These are phyloP conservation scores for Fusarium caatingaense DNA, from an alignment of 2,329 filamentous ascomycete genomes.

Conservation along the genomic window DNA sequence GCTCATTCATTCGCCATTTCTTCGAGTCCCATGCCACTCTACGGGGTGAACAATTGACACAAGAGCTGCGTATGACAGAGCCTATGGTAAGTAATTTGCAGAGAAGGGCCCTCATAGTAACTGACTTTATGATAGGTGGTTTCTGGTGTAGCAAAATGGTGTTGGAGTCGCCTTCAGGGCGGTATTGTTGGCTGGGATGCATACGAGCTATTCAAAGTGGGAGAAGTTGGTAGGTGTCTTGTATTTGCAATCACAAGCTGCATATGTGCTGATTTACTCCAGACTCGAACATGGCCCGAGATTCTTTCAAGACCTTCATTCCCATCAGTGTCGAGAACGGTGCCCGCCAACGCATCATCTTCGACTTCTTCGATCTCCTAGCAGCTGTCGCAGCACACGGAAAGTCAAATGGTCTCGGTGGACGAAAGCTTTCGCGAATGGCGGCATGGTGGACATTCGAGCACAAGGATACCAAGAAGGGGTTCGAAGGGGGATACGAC, in stretches of 20 bases:
- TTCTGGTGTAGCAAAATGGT: slow-evolving; percentile 96
- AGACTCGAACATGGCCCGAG: slow-evolving; percentile 92
- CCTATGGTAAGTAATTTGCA: slow-evolving; percentile 76
- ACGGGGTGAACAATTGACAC: slow-evolving; percentile 76
- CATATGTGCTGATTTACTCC: slow-evolving; percentile 31
- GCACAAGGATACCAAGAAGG: slow-evolving; percentile 84
- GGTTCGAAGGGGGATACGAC: slow-evolving; percentile 94
- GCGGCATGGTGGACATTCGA: slow-evolving; percentile 99
- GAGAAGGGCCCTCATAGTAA: background rate
- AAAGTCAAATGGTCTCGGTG: slow-evolving; percentile 92
- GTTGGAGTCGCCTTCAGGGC: slow-evolving; percentile 91
- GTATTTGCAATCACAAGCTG: background rate
- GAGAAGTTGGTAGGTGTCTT: slow-evolving; percentile 77
- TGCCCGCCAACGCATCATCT: slow-evolving; percentile 87
- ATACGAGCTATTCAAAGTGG: slow-evolving; percentile 94
- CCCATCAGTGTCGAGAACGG: slow-evolving; percentile 92
- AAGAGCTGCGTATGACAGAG: slow-evolving; percentile 92
- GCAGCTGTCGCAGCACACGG: slow-evolving; percentile 91
- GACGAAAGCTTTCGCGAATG: slow-evolving; percentile 92
- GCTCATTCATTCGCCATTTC: slow-evolving; percentile 92
- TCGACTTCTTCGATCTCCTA: slow-evolving; percentile 95
- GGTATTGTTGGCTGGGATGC: slow-evolving; percentile 97
- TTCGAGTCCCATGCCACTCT: slow-evolving; percentile 77
- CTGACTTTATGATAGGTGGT: slow-evolving; percentile 72
- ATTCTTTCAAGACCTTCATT: slow-evolving; percentile 97